These are phyloP conservation scores for Chlorella sp. DNA, from an alignment of 139 green algal species.

Conservation along the genomic window DNA sequence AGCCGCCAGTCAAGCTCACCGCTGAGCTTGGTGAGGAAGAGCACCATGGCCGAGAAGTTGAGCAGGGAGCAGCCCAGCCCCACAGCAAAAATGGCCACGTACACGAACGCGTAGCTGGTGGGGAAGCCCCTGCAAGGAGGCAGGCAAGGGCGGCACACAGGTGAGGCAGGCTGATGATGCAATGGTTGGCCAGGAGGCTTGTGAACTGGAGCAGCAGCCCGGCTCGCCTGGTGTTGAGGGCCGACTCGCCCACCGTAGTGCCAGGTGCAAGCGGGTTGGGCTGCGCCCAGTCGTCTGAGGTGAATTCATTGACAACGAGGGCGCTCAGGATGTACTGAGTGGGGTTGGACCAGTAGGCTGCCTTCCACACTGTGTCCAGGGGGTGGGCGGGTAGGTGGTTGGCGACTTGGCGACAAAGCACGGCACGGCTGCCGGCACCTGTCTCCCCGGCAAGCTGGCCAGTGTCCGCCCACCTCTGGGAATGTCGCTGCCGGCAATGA, in stretches of 20 bases:
- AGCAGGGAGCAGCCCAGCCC: constrained; percentile 4
- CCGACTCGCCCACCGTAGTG: too few relatives aligned
- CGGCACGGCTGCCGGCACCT: neutral
- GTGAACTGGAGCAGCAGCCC: too few relatives aligned
- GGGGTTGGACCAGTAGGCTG: neutral
- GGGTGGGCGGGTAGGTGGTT: neutral
- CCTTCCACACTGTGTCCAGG: neutral
- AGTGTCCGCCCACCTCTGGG: neutral
- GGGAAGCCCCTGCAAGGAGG: constrained; percentile 4
- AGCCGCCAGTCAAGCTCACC: neutral
- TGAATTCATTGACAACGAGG: neutral
- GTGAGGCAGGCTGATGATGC: neutral
- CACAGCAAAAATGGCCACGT: constrained; percentile 10
- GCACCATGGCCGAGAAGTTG: constrained; percentile 5
- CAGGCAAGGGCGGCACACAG: neutral
- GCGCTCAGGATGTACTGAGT: too few relatives aligned
- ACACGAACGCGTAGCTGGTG: neutral
- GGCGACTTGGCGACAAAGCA: neutral
- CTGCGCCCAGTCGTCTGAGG: neutral
- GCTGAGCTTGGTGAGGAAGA: neutral
- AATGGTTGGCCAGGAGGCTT: too few relatives aligned
- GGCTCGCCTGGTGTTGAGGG: too few relatives aligned
- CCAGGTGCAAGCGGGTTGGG: neutral
- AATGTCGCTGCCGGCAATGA: neutral
- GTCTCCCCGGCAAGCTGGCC: neutral